phyloP scores from a whole-genome alignment of 495 filamentous ascomycete species.

The Penicillium daleae region DNA sequence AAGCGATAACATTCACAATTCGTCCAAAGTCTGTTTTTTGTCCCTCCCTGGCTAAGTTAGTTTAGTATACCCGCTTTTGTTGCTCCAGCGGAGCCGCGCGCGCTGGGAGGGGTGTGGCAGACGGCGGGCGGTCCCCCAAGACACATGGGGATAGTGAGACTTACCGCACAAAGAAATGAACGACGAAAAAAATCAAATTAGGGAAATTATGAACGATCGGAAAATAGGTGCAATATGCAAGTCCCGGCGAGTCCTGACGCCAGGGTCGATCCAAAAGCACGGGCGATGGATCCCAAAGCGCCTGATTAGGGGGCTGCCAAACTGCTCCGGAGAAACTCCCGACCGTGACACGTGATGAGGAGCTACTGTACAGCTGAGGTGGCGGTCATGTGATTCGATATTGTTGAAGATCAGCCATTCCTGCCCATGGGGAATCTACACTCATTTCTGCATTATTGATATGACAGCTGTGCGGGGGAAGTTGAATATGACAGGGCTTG shows the following conservation, averaged over 20 bases:
- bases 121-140: background rate
- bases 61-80: slow-evolving; percentile 34
- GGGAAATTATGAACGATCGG: slow-evolving; percentile 10
- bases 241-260: slow-evolving; percentile 30
- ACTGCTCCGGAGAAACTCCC: slow-evolving; percentile 27
- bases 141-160: slow-evolving; percentile 8
- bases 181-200: slow-evolving; percentile 12
- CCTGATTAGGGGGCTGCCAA: slow-evolving; percentile 29
- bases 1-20: slow-evolving; percentile 30
- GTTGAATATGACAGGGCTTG: background rate
- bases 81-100: slow-evolving; percentile 13
- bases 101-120: slow-evolving; percentile 4
- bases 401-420: background rate
- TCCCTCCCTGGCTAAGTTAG: slow-evolving; percentile 28
- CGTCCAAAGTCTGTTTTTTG: slow-evolving; percentile 22
- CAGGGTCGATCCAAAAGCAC: slow-evolving; percentile 40
- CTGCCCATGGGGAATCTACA: background rate
- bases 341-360: slow-evolving; percentile 27
- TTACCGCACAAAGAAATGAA: slow-evolving; percentile 24
- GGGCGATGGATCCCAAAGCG: slow-evolving; percentile 19
- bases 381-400: slow-evolving; percentile 6
- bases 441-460: slow-evolving; percentile 1
- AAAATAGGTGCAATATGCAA: slow-evolving; percentile 30
- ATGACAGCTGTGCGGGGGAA: background rate
- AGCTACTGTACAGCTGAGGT: background rate